A percentile compares a stretch with the other conserved stretches of the same genome.
These are phyloP conservation scores for Pseudonectria buxi DNA, from an alignment of 2,329 filamentous ascomycete genomes.

Conservation along the genomic window DNA sequence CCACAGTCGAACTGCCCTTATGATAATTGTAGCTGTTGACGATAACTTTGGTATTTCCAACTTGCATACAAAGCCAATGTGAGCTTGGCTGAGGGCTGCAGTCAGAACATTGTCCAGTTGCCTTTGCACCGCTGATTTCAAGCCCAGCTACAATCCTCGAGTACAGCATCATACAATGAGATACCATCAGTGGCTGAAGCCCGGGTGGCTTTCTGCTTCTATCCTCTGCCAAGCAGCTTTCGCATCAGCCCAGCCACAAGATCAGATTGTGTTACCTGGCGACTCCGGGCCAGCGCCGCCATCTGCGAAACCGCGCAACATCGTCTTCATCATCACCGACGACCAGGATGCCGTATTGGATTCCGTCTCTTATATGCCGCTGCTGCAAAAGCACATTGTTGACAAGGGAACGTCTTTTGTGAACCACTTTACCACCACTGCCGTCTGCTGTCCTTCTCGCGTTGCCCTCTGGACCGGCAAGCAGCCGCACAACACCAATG, in stretches of 20 bases:
- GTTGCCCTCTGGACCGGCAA: constrained; percentile 60
- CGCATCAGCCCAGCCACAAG: not conserved
- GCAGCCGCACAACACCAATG: constrained; percentile 64
- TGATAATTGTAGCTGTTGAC: too few relatives aligned
- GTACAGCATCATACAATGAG: constrained; percentile 6
- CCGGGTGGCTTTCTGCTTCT: constrained; percentile 1
- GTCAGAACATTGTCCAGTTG: too few relatives aligned
- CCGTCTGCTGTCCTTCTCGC: constrained; percentile 61
- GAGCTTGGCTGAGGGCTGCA: too few relatives aligned
- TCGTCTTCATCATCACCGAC: constrained; percentile 62
- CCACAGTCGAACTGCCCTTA: too few relatives aligned
- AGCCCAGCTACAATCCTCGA: too few relatives aligned
- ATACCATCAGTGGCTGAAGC: constrained; percentile 4
- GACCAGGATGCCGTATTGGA: constrained; percentile 59
- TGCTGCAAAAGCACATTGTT: constrained; percentile 47
- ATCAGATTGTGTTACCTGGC: not conserved
- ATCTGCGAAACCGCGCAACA: constrained; percentile 28
- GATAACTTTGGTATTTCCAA: too few relatives aligned
- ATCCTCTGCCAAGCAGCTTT: not conserved
- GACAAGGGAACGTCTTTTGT: constrained; percentile 53
- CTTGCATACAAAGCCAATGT: too few relatives aligned
- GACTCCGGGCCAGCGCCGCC: constrained; percentile 1
- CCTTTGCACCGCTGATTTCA: too few relatives aligned
- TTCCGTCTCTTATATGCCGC: constrained; percentile 55
- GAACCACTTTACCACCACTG: constrained; percentile 60